These are phyloP conservation scores for Trichomonas tenax DNA, from an alignment of 208 protist species.

Conservation along the genomic window DNA sequence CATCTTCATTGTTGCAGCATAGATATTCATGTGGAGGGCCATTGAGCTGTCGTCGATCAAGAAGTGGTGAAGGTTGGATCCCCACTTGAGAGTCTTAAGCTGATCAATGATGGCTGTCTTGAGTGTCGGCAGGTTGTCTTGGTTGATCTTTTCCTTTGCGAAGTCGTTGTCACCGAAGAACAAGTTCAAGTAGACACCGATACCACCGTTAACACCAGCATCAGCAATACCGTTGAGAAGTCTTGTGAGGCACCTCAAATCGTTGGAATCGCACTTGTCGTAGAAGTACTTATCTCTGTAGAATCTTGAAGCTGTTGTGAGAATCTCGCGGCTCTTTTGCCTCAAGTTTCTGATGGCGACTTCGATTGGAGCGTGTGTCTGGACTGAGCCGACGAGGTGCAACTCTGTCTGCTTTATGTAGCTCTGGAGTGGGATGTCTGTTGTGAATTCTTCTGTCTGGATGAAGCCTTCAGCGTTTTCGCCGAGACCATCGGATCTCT, in stretches of 20 bases:
- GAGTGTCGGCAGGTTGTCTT: background rate
- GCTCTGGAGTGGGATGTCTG: background rate
- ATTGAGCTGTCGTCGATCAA: background rate
- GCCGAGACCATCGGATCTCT: background rate
- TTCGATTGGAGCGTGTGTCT: background rate
- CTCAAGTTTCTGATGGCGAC: background rate
- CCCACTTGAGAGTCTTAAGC: background rate
- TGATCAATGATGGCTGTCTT: background rate
- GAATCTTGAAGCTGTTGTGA: background rate
- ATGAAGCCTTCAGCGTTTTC: background rate
- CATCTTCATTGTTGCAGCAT: background rate
- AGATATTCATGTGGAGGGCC: background rate
- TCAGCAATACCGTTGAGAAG: background rate
- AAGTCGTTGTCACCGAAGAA: background rate
- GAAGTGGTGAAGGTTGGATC: background rate
- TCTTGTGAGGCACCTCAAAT: background rate
- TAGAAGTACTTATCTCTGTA: background rate
- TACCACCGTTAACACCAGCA: slow-evolving; percentile 6
- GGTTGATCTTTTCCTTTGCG: background rate
- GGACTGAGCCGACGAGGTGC: too few relatives aligned
- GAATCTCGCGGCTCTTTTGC: background rate
- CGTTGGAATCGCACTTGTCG: background rate
- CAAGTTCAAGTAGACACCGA: background rate
- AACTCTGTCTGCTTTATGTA: background rate
- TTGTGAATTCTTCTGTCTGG: background rate